A percentile compares a stretch with the other conserved stretches of the same genome.
These are phyloP conservation scores for Aspergillus affinis DNA, from an alignment of 495 filamentous ascomycete genomes.

Conservation along the genomic window DNA sequence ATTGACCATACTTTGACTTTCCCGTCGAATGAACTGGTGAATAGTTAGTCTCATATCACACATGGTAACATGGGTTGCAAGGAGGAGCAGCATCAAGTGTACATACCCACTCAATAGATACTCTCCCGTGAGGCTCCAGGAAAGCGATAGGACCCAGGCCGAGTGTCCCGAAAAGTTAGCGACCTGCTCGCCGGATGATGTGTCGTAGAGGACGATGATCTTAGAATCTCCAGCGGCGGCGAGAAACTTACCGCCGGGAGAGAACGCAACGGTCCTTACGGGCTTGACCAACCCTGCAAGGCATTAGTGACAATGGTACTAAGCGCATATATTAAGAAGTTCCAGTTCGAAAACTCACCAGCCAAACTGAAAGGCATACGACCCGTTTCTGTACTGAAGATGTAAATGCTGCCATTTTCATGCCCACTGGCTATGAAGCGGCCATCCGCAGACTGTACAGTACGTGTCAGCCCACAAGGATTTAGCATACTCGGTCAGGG, in stretches of 20 bases:
- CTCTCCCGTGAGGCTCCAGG: conserved; percentile 94
- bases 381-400: conserved; percentile 89
- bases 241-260: conserved; percentile 76
- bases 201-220: conserved; percentile 88
- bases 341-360: conserved; percentile 51
- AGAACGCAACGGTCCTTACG: conserved; percentile 81
- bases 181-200: conserved; percentile 86
- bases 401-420: conserved; percentile 88
- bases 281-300: conserved; percentile 75
- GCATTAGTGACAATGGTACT: conserved; percentile 5
- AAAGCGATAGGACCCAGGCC: conserved; percentile 84
- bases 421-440: conserved; percentile 87
- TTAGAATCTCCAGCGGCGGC: conserved; percentile 91
- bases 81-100: background rate
- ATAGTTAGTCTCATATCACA: conserved; percentile 14
- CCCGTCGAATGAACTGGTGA: conserved; percentile 70
- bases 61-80: background rate
- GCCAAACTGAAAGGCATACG: conserved; percentile 82
- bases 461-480: conserved; percentile 11
- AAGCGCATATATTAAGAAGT: background rate
- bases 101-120: conserved; percentile 81
- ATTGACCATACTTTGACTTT: conserved; percentile 95
- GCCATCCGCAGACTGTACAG: conserved; percentile 65
- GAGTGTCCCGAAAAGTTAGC: conserved; percentile 76
- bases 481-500: background rate